phyloP scores from a whole-genome alignment of 2,329 filamentous ascomycete genomes.

The Phialophora expanda region DNA sequence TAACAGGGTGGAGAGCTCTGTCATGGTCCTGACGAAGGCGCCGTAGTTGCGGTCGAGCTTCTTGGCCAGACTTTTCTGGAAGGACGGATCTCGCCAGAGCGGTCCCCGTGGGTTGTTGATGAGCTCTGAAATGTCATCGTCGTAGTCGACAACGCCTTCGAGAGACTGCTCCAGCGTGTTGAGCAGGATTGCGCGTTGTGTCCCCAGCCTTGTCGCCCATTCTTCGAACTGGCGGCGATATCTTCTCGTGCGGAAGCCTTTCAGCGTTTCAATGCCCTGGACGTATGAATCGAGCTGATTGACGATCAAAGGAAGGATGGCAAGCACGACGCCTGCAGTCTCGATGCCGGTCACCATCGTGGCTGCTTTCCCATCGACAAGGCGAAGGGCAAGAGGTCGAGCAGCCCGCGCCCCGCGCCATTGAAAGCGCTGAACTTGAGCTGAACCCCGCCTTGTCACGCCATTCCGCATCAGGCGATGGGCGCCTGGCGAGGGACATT shows the following conservation, averaged over 20 bases:
- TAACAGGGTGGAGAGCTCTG: slow-evolving; percentile 22
- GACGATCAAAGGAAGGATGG: slow-evolving; percentile 39
- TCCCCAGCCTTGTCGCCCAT: slow-evolving; percentile 28
- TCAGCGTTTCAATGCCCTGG: slow-evolving; percentile 10
- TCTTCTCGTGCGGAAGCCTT: slow-evolving; percentile 9
- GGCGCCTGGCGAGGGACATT: background rate
- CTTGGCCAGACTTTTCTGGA: slow-evolving; percentile 23
- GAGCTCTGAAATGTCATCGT: slow-evolving; percentile 32
- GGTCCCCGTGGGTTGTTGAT: slow-evolving; percentile 28
- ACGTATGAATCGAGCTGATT: slow-evolving; percentile 34
- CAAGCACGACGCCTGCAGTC: slow-evolving; percentile 36
- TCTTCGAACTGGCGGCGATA: slow-evolving; percentile 31
- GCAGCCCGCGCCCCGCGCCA: background rate
- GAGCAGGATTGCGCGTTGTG: slow-evolving; percentile 31
- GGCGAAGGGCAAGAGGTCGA: background rate
- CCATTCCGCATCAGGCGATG: background rate
- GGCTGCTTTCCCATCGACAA: background rate
- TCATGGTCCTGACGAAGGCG: slow-evolving; percentile 32
- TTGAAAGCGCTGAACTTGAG: background rate
- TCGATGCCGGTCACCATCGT: slow-evolving; percentile 30
- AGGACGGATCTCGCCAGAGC: slow-evolving; percentile 29
- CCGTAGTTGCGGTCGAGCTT: slow-evolving; percentile 30
- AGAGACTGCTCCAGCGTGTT: slow-evolving; percentile 36
- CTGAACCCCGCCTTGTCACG: slow-evolving; percentile 6
- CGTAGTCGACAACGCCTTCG: slow-evolving; percentile 29